phyloP scores from a whole-genome alignment of 2,329 filamentous ascomycete genomes.

The Neocucurbitaria cava region DNA sequence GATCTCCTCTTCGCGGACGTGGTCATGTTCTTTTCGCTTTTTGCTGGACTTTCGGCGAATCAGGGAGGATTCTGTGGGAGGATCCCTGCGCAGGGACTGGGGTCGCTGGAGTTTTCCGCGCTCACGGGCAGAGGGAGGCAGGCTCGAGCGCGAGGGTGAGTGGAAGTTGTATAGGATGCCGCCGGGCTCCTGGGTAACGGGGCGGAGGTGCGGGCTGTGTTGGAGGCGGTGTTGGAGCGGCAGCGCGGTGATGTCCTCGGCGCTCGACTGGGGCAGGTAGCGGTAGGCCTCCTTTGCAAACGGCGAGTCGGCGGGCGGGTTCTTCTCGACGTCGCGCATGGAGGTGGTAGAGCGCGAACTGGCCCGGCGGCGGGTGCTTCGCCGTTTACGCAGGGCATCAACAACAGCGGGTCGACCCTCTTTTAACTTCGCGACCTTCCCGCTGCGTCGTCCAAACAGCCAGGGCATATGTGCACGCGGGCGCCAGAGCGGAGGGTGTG shows the following conservation, averaged over 20 bases:
- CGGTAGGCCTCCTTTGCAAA: constrained; percentile 26
- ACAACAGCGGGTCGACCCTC: constrained; percentile 54
- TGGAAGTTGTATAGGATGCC: constrained; percentile 56
- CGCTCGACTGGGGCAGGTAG: constrained; percentile 39
- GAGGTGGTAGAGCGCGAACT: constrained; percentile 43
- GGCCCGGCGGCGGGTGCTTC: constrained; percentile 38
- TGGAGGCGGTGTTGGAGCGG: constrained; percentile 50
- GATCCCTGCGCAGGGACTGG: constrained; percentile 64
- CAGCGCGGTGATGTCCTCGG: constrained; percentile 57
- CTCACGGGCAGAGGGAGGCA: constrained; percentile 46
- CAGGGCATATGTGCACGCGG: constrained; percentile 68
- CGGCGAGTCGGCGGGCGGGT: constrained; percentile 28
- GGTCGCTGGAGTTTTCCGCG: constrained; percentile 54
- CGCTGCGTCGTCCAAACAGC: constrained; percentile 80
- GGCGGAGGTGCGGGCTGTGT: constrained; percentile 57
- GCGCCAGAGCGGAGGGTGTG: constrained; percentile 10
- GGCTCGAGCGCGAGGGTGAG: constrained; percentile 45
- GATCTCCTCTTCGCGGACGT: constrained; percentile 84
- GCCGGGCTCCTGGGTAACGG: constrained; percentile 50
- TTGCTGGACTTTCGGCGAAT: constrained; percentile 75
- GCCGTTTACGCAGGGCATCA: constrained; percentile 37
- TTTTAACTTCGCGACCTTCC: constrained; percentile 65
- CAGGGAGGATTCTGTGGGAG: constrained; percentile 62
- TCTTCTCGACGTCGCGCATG: constrained; percentile 40
- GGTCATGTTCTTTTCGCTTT: constrained; percentile 69